A percentile compares a stretch with the other conserved stretches of the same genome.
Conservation (phyloP, 2,329 filamentous ascomycete species). For the Venturia asperata region DNA sequence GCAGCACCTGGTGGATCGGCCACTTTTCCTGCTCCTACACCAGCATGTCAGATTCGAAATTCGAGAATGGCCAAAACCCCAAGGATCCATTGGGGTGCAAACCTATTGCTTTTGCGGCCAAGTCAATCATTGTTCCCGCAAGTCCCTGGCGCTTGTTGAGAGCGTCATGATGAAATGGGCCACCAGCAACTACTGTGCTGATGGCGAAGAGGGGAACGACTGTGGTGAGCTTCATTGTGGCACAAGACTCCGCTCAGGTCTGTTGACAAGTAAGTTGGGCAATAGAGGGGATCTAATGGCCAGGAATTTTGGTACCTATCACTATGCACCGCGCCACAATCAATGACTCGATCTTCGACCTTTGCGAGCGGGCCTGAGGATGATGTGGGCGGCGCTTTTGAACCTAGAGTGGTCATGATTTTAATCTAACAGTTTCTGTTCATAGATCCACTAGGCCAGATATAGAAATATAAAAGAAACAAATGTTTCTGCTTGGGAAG, state of each 20-base stretch:
- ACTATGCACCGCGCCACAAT: background rate
- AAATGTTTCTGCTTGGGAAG: background rate
- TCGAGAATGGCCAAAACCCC: background rate
- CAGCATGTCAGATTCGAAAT: background rate
- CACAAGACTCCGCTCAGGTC: background rate
- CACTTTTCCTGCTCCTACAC: conserved; percentile 13
- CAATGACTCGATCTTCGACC: background rate
- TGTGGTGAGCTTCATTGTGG: background rate
- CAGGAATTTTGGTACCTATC: background rate
- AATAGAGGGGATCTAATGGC: too few species aligned
- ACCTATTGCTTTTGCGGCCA: conserved; percentile 6
- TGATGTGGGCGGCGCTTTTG: background rate
- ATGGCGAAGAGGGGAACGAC: background rate
- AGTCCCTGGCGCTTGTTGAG: conserved; percentile 1
- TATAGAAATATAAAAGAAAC: background rate
- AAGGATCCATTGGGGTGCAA: background rate
- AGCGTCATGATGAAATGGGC: background rate
- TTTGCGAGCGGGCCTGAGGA: background rate
- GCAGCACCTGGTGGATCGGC: conserved; percentile 14
- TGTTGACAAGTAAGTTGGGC: background rate
- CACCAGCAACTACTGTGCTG: background rate
- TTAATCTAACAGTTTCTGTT: background rate
- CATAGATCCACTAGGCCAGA: background rate
- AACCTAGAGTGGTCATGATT: background rate
- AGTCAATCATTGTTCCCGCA: background rate